phyloP scores from a whole-genome alignment of 768 basidiomycete species.

The Phaeotremella fagi region DNA sequence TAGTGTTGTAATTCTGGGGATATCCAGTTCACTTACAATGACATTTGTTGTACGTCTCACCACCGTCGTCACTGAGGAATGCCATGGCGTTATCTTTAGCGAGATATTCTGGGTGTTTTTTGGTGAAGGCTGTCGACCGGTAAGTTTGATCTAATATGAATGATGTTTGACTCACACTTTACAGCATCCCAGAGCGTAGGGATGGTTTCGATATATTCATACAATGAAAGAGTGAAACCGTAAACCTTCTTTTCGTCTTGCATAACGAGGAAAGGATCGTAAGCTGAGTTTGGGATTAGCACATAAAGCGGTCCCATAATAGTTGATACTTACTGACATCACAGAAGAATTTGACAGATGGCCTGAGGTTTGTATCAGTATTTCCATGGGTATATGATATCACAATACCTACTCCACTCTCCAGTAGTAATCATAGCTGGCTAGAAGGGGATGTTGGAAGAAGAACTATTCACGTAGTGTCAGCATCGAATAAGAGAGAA shows the following conservation, averaged over 20 bases:
- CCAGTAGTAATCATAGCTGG: slow-evolving; percentile 82
- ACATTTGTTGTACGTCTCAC: slow-evolving; percentile 68
- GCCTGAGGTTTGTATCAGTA: slow-evolving; percentile 51
- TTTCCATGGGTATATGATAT: background rate
- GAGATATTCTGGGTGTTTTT: slow-evolving; percentile 60
- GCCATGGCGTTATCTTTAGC: slow-evolving; percentile 63
- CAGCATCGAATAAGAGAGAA: background rate
- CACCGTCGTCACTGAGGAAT: slow-evolving; percentile 72
- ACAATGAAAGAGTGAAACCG: slow-evolving; percentile 75
- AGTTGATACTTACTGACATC: slow-evolving; percentile 50
- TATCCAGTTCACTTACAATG: slow-evolving; percentile 56
- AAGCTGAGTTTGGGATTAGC: slow-evolving; percentile 48
- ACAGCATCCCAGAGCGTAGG: slow-evolving; percentile 71
- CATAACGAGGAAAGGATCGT: slow-evolving; percentile 78
- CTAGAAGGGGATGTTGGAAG: slow-evolving; percentile 70
- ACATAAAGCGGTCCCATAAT: slow-evolving; percentile 6
- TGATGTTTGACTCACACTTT: slow-evolving; percentile 54
- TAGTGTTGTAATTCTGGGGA: no score
- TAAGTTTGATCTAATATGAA: background rate
- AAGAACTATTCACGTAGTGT: slow-evolving; percentile 59
- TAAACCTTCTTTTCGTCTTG: slow-evolving; percentile 75
- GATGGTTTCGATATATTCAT: slow-evolving; percentile 75
- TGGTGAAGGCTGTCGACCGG: slow-evolving; percentile 62
- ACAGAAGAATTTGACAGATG: slow-evolving; percentile 74
- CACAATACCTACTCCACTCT: slow-evolving; percentile 65